These are phyloP conservation scores for Pseudodiploospora longispora DNA, from an alignment of 2,329 filamentous ascomycete species.

Conservation along the genomic window DNA sequence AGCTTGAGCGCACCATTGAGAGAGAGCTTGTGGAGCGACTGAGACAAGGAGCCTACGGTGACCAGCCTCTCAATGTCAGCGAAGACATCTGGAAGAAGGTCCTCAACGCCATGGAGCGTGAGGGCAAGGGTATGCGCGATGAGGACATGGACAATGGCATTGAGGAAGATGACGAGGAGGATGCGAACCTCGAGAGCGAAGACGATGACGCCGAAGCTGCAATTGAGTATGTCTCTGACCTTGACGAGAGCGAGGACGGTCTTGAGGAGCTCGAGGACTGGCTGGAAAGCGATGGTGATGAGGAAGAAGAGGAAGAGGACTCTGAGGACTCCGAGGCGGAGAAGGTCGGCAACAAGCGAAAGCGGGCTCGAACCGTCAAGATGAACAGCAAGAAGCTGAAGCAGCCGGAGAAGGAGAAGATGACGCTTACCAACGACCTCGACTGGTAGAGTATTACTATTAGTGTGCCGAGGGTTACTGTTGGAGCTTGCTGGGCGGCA, in stretches of 20 bases:
- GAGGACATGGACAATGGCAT: slow-evolving; percentile 85
- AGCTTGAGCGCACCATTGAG: slow-evolving; percentile 94
- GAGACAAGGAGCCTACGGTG: slow-evolving; percentile 87
- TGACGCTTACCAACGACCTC: slow-evolving; percentile 33
- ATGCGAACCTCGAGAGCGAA: slow-evolving; percentile 59
- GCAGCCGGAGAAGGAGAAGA: slow-evolving; percentile 56
- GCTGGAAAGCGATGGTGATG: slow-evolving; percentile 62
- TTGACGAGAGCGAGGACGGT: slow-evolving; percentile 77
- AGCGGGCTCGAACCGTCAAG: slow-evolving; percentile 41
- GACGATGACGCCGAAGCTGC: slow-evolving; percentile 66
- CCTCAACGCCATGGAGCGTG: slow-evolving; percentile 78
- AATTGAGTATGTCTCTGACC: slow-evolving; percentile 88
- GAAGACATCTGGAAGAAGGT: slow-evolving; percentile 97
- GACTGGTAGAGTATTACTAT: slow-evolving; percentile 24
- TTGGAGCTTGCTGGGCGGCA: too few species aligned
- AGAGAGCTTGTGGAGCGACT: slow-evolving; percentile 86
- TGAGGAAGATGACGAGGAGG: slow-evolving; percentile 65
- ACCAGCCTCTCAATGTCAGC: slow-evolving; percentile 89
- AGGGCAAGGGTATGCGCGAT: slow-evolving; percentile 74
- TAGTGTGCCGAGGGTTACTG: too few species aligned
- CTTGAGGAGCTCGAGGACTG: slow-evolving; percentile 82
- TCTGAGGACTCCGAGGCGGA: slow-evolving; percentile 50
- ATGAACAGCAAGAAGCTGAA: slow-evolving; percentile 36
- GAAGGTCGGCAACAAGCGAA: slow-evolving; percentile 48
- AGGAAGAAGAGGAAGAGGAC: slow-evolving; percentile 50